A percentile compares a stretch with the other conserved stretches of the same genome.
Evolutionary conservation across 768 basidiomycete genomes (phyloP).

Genomic region (Exsudoporus frostii): DNA sequence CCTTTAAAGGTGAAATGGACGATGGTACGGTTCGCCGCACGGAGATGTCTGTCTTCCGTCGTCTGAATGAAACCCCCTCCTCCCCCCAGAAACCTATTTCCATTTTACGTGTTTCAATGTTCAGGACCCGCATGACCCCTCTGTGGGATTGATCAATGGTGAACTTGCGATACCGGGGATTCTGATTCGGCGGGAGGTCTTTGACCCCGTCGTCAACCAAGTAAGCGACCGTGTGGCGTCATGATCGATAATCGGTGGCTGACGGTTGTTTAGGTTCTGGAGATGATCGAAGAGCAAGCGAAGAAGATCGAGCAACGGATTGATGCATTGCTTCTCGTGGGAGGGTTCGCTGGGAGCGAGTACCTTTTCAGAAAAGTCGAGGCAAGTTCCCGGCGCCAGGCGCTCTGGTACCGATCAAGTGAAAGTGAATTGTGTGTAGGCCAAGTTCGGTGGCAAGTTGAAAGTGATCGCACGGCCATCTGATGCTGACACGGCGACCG

Average conservation of each 20-base stretch:
- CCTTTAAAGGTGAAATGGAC: slow-evolving; percentile 67
- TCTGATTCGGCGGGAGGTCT: slow-evolving; percentile 76
- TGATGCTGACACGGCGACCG: slow-evolving; percentile 86
- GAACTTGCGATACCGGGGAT: slow-evolving; percentile 81
- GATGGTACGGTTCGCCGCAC: slow-evolving; percentile 51
- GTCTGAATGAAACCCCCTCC: slow-evolving; percentile 8
- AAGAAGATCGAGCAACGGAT: slow-evolving; percentile 64
- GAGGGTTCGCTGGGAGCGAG: slow-evolving; percentile 85
- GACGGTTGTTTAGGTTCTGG: slow-evolving; percentile 53
- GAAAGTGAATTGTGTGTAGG: slow-evolving; percentile 38
- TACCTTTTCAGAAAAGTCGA: slow-evolving; percentile 80
- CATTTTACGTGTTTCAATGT: slow-evolving; percentile 90
- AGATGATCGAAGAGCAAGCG: slow-evolving; percentile 75
- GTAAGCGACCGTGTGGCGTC: slow-evolving; percentile 36
- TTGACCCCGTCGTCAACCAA: slow-evolving; percentile 82
- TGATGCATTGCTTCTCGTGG: slow-evolving; percentile 84
- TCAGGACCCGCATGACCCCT: slow-evolving; percentile 75
- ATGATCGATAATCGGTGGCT: slow-evolving; percentile 4
- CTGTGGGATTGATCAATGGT: slow-evolving; percentile 78
- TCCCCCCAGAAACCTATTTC: slow-evolving; percentile 66
- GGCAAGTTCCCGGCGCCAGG: slow-evolving; percentile 40
- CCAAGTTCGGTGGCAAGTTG: slow-evolving; percentile 62
- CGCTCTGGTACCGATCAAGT: slow-evolving; percentile 6
- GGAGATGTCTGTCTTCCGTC: background rate
- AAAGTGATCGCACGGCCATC: slow-evolving; percentile 77